phyloP scores from a whole-genome alignment of 495 filamentous ascomycete species.

The Neurospora sp. region DNA sequence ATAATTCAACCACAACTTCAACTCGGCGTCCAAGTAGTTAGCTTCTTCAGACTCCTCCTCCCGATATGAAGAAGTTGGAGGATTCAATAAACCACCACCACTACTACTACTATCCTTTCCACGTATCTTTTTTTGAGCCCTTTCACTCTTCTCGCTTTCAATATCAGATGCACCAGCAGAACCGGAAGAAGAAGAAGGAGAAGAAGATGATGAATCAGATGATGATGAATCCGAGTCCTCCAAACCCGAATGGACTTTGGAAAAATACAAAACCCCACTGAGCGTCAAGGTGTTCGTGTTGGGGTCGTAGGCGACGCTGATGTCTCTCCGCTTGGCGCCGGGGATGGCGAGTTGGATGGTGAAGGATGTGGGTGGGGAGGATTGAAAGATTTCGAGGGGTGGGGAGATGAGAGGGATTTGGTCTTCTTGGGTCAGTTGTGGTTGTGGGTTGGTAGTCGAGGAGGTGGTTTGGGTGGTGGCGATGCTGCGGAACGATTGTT shows the following conservation, averaged over 20 bases:
- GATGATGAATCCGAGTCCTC: background rate
- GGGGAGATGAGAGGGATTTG: constrained; percentile 40
- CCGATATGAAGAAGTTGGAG: background rate
- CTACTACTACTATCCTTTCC: too few relatives aligned
- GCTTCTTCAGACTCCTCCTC: background rate
- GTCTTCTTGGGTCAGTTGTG: background rate
- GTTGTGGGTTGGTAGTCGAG: background rate
- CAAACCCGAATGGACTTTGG: background rate
- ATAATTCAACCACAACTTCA: background rate
- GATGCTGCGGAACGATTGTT: too few relatives aligned
- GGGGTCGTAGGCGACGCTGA: constrained; percentile 64
- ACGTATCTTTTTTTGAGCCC: too few relatives aligned
- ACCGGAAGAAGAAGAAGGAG: background rate
- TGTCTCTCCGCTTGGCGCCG: constrained; percentile 67
- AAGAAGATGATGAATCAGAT: too few relatives aligned
- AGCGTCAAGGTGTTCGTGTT: constrained; percentile 54
- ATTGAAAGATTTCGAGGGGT: constrained; percentile 63
- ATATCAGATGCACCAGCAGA: background rate
- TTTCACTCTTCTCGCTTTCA: too few relatives aligned
- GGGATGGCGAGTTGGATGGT: constrained; percentile 64
- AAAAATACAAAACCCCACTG: constrained; percentile 52
- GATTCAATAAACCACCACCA: background rate
- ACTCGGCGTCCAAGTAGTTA: background rate
- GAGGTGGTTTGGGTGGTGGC: too few relatives aligned
- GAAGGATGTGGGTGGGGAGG: constrained; percentile 38